These are phyloP conservation scores for Pelargonium myrrhifolium DNA, from an alignment of 441 rosid species.

Conservation along the genomic window DNA sequence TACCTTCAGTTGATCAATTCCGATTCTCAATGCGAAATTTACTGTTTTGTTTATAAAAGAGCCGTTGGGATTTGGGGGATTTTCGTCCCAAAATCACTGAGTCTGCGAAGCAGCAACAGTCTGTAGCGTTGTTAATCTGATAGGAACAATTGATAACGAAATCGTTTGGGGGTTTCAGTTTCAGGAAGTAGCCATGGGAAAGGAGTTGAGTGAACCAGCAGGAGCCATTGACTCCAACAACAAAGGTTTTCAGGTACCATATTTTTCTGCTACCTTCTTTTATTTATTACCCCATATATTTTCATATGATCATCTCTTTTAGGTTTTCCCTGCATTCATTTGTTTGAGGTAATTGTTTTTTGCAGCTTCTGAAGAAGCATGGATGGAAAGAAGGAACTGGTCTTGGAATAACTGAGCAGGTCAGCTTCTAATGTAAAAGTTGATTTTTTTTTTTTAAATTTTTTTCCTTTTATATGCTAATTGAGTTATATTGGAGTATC, in stretches of 20 bases:
- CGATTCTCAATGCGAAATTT: neutral
- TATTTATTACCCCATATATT: neutral
- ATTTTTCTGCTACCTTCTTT: neutral
- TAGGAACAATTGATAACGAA: neutral
- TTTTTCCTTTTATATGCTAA: neutral
- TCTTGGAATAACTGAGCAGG: conserved; percentile 72
- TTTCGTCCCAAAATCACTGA: neutral
- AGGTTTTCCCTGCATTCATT: neutral
- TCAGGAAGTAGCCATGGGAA: conserved; percentile 22
- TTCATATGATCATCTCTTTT: neutral
- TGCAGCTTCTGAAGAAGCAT: conserved; percentile 76
- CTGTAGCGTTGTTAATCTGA: neutral
- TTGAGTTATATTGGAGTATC: neutral
- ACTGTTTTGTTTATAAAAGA: neutral
- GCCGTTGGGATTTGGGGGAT: neutral
- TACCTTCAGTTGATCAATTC: neutral
- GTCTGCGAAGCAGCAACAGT: neutral
- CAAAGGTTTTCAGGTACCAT: conserved; percentile 61
- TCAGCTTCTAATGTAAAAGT: conserved; percentile 8
- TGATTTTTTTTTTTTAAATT: too few relatives aligned
- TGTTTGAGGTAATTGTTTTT: neutral
- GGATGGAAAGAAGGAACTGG: conserved; percentile 95
- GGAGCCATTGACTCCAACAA: conserved; percentile 51
- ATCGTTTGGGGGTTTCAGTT: conserved; percentile 1
- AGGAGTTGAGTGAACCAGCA: conserved; percentile 26